Evolutionary conservation across 768 basidiomycete species (phyloP), one percentile per base, ranked within the genome.

Genomic region (Cystobasidium ongulense): DNA sequence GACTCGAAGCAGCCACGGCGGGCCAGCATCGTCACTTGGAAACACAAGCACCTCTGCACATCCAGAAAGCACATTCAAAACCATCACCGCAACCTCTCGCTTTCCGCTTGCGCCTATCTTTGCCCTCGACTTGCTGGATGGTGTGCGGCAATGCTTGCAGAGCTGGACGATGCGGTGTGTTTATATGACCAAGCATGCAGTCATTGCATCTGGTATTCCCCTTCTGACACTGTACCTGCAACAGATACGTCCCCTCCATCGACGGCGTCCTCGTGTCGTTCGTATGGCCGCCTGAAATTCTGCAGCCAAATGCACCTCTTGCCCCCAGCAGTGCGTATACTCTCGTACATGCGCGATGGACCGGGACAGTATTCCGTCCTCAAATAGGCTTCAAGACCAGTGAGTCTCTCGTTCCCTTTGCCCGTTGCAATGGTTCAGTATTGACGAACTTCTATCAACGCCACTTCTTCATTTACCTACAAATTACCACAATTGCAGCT

Each of bases 161-260:
- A 80, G 80, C 46, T 81, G 82, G 81, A 78, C 83, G 50, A 83
- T 83, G 83, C 73, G 82, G 82, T 83, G 53, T 76, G 82, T 11
- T 5, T n/a, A 46, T 46, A n/a, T 46, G n/a, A n/a, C 79, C 21
- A 41, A 25, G 36, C 61, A 33, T 53, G 36, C 29, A 43, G 54
- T 63, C 41, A 73, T 35, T 43, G 10, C 67, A 38, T n/a, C n/a
- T n/a, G 31, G 31, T 68, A 35, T 18, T 11, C 10, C 27, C 38
- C 3, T 41, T 13, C 33, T 38, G 33, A 8, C 36, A 54, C 15
- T 53, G 39, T 64, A 4, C 1, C 46, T 43, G 8, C 63, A 3
- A 3, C 71, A 84, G 82, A 72, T 83, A 83, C 76, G 78, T 83
- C 25, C 79, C 82, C 1, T 80, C 82, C 41, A 79, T 84, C 36